Conservation (phyloP, 1,284 basidiomycete species). For the Irpex sp. region DNA sequence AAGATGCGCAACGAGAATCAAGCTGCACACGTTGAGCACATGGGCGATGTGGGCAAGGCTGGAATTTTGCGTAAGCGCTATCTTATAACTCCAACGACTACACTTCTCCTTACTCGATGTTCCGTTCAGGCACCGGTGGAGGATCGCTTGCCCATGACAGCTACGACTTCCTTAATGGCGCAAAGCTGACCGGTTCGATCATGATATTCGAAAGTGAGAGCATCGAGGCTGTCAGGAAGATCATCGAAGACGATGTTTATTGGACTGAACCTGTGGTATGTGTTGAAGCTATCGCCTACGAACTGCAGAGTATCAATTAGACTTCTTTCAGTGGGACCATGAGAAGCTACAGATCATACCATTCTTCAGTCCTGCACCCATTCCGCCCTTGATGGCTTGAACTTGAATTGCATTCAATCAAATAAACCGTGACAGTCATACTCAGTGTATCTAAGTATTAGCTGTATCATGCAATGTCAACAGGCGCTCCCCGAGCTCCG, state of each 20-base stretch:
- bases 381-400: slow-evolving; percentile 1
- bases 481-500: too few species aligned
- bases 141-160: slow-evolving; percentile 25
- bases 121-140: slow-evolving; percentile 18
- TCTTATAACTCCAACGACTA: not conserved
- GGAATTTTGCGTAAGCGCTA: slow-evolving; percentile 27
- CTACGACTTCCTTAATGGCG: slow-evolving; percentile 15
- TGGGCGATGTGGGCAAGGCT: slow-evolving; percentile 14
- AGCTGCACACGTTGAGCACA: slow-evolving; percentile 27
- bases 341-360: slow-evolving; percentile 15
- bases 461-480: too few species aligned
- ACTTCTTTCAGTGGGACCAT: slow-evolving; percentile 16
- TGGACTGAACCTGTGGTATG: slow-evolving; percentile 28
- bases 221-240: slow-evolving; percentile 22
- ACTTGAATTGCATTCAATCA: not conserved
- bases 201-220: slow-evolving; percentile 27
- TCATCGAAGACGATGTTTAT: slow-evolving; percentile 28
- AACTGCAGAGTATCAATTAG: not conserved
- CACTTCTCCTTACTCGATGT: not conserved
- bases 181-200: slow-evolving; percentile 27
- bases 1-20: slow-evolving; percentile 31
- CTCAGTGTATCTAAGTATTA: too few species aligned
- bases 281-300: not conserved
- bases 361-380: slow-evolving; percentile 8
- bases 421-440: not conserved